Base-by-base conservation (phyloP, 1,284 basidiomycete genomes). In the Gomphus bonarii region DNA sequence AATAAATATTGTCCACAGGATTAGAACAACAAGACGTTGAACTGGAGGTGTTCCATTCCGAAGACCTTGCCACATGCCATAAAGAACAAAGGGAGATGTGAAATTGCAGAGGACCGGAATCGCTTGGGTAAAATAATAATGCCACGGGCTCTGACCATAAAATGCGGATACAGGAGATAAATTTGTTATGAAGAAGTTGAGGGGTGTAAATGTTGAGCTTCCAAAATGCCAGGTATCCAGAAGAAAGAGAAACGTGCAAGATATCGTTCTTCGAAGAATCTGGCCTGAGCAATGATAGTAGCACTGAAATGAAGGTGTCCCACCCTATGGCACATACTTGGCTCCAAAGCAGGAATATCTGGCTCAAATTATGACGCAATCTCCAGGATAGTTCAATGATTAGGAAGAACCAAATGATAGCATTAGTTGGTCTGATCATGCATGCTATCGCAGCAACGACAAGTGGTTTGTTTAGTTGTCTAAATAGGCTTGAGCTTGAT, bases 81-180 rank as follows among this genome's bases (percentile, higher is more conserved):
- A 78, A 0, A 84, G 61, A 42, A 80, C 79, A 66, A 88, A 93
- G 0, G 87, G 90, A 18, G 92, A 72, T 0, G 82, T 66, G 0
- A 88, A 85, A 3, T 82, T 81, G 61, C 84, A 83, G 18, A 95
- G 73, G 55, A 97, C 80, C 0, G 95, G 95, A 1, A 98, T 65
- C 0, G 80, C 94, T 71, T 97, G 94, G 0, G 80, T 78, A 36
- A 97, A 60, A 66, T 99, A 98, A 69, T 91, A 99, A 65, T 95
- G 87, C 81, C 84, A 88, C 0, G 87, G 72, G 60, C 82, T 91
- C 2, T 76, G 72, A n/a, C 97, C 97, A 67, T 99, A 99, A 68
- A 97, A 98, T n/a, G 86, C 72, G 0, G 97, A 95, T 18, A 98
- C 78, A 2, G 81, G 76, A 1, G 87, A 87, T 0, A 91, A 72